A percentile compares a stretch with the other conserved stretches of the same genome.
Conservation (phyloP, 805 yeast species). For the Starmera caribaea region DNA sequence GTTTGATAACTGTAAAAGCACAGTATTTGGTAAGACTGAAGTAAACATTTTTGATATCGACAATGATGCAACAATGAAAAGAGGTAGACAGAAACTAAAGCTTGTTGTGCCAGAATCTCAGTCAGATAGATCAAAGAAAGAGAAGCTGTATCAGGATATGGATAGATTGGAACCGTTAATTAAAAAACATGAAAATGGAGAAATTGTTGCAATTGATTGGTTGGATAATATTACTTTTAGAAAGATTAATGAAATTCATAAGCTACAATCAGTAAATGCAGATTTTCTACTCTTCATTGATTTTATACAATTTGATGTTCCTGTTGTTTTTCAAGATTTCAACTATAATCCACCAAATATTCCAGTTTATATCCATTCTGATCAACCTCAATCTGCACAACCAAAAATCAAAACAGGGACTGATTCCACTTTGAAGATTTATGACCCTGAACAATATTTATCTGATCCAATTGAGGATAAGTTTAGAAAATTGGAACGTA, state of each 20-base stretch:
- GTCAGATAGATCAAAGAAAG: slow-evolving; percentile 19
- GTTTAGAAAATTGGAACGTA: slow-evolving; percentile 75
- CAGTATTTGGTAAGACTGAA: slow-evolving; percentile 52
- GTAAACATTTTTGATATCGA: slow-evolving; percentile 46
- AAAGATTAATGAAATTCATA: slow-evolving; percentile 25
- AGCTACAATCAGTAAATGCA: slow-evolving; percentile 15
- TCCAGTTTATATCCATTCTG: slow-evolving; percentile 35
- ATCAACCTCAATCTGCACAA: slow-evolving; percentile 25
- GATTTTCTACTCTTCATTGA: slow-evolving; percentile 40
- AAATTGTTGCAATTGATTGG: slow-evolving; percentile 56
- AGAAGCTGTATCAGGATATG: slow-evolving; percentile 22
- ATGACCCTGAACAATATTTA: slow-evolving; percentile 59
- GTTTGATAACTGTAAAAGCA: slow-evolving; percentile 41
- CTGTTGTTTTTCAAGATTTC: slow-evolving; percentile 59
- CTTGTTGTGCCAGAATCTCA: slow-evolving; percentile 29
- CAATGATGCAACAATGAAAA: slow-evolving; percentile 50
- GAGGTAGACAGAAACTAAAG: slow-evolving; percentile 57
- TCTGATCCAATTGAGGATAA: slow-evolving; percentile 85
- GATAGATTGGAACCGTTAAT: slow-evolving; percentile 43
- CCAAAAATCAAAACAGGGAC: slow-evolving; percentile 21
- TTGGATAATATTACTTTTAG: slow-evolving; percentile 58
- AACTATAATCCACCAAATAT: slow-evolving; percentile 27
- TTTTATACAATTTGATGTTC: slow-evolving; percentile 58
- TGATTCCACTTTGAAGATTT: slow-evolving; percentile 30
- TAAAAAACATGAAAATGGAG: slow-evolving; percentile 61